phyloP scores from a whole-genome alignment of 2,329 filamentous ascomycete species.

The Aspergillus pseudotamarii region DNA sequence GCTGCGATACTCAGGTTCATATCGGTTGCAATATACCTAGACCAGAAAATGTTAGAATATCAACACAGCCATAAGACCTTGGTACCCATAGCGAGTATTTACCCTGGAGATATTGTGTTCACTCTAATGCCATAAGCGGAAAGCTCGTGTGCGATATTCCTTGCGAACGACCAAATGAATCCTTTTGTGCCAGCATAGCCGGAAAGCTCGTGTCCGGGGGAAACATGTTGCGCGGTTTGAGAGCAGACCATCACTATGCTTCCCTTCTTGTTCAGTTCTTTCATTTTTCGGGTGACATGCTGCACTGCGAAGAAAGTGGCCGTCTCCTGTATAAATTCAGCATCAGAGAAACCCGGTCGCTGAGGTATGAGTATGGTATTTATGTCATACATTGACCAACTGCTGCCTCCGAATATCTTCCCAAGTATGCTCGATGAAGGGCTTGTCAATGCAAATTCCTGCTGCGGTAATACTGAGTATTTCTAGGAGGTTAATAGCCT shows the following conservation, averaged over 20 bases:
- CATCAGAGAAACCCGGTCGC: no score
- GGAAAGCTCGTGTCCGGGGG: neutral
- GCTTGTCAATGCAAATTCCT: no score
- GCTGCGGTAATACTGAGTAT: no score
- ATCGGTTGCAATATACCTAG: neutral
- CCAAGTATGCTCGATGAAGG: no score
- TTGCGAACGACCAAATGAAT: neutral
- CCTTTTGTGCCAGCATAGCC: neutral
- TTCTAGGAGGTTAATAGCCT: no score
- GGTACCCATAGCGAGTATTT: neutral
- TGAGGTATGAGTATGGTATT: no score
- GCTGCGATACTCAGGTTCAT: neutral
- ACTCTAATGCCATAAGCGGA: neutral
- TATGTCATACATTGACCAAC: no score
- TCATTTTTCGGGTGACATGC: no score
- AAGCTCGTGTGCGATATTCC: neutral
- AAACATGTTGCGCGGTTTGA: neutral
- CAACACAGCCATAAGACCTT: neutral
- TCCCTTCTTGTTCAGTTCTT: neutral
- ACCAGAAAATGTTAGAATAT: neutral
- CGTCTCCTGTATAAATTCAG: no score
- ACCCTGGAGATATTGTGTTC: neutral
- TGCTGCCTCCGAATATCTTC: no score
- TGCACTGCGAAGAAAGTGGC: no score
- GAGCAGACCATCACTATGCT: neutral